Base-by-base conservation (phyloP, 371 early-diverging fungal species). In the Mortierella sp. region DNA sequence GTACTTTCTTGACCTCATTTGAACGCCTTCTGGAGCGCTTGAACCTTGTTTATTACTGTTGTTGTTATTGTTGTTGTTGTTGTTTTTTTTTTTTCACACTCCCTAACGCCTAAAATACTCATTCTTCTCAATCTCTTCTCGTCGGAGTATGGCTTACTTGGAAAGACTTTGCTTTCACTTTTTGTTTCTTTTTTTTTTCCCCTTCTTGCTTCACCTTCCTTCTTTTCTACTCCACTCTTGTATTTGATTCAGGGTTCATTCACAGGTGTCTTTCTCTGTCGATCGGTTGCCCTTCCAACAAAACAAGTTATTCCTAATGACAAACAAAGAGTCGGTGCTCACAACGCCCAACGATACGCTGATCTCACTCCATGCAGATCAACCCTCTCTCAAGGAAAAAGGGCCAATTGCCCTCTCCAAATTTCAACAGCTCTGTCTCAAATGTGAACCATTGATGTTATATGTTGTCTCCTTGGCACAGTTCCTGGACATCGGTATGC, bases 381-480 rank as follows among this genome's bases (percentile, higher is more conserved):
- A 13, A 8, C 13, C 70, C 8, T 13, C 51, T 34, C 43, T 12
- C 5, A 61, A 64, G 49, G 43, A 60, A 23, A 32, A 23, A 3
- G 49, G 22, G 8, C 31, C 74, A 6, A n/a, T 42, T 10, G 58
- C 55, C 23, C 43, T 71, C 40, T 56, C 72, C 3, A 58, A 40
- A n/a, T 74, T 80, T 57, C 64, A 80, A 31, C 53, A 43, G 47
- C 29, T 71, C 43, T 70, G 60, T 19, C 42, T 56, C 49, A 66
- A 57, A 29, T 55, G n/a, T 19, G 71, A 74, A 34, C 80, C 80
- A 5, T 58, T 80, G 57, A 70, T 80, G 80, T 64, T 80, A 31
- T 80, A 80, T 28, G 71, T 80, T 19, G 80, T 80, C 37, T 80
- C 80, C 12, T 42, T 80, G 49, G 80, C 80, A 17, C 80, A 80